A percentile compares a stretch with the other conserved stretches of the same genome.
Conservation (phyloP, 2,329 filamentous ascomycete species). For the Colletotrichum tropicicola region DNA sequence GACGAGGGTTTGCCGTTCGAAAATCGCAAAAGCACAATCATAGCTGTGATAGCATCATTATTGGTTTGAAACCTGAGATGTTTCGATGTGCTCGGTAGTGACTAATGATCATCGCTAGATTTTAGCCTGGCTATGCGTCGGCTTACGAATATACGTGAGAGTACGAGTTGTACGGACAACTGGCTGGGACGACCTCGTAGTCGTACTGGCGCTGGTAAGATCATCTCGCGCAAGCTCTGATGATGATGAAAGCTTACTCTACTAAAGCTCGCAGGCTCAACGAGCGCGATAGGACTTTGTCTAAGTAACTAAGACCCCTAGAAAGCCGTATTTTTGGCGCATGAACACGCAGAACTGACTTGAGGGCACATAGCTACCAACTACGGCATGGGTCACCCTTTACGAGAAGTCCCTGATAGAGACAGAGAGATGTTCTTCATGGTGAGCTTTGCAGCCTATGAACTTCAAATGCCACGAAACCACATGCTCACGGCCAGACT, state of each 20-base stretch:
- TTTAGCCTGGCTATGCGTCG: slow-evolving; percentile 12
- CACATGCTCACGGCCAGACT: not conserved
- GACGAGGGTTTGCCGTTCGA: slow-evolving; percentile 5
- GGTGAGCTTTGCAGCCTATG: not conserved
- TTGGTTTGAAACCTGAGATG: not conserved
- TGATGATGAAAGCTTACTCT: not conserved
- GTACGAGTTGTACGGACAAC: not conserved
- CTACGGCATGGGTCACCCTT: slow-evolving; percentile 5
- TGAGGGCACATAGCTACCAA: not conserved
- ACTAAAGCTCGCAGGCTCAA: not conserved
- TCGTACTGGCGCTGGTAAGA: slow-evolving; percentile 5
- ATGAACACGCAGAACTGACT: not conserved
- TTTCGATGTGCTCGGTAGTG: not conserved
- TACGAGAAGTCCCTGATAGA: not conserved
- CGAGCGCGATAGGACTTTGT: slow-evolving; percentile 7
- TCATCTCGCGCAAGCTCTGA: accelerated
- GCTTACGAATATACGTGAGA: slow-evolving; percentile 6
- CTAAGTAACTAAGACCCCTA: not conserved
- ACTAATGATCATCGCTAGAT: not conserved
- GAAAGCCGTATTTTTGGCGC: too few species aligned
- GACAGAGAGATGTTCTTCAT: slow-evolving; percentile 18
- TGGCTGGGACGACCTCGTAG: slow-evolving; percentile 15
- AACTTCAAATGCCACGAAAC: too few species aligned
- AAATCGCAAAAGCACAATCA: slow-evolving; percentile 10
- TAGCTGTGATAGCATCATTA: not conserved